Percentiles rank a stretch among this genome's conserved stretches.
These are phyloP conservation scores for Acanthamoeba healyi DNA, from an alignment of 208 protist genomes.

Conservation along the genomic window DNA sequence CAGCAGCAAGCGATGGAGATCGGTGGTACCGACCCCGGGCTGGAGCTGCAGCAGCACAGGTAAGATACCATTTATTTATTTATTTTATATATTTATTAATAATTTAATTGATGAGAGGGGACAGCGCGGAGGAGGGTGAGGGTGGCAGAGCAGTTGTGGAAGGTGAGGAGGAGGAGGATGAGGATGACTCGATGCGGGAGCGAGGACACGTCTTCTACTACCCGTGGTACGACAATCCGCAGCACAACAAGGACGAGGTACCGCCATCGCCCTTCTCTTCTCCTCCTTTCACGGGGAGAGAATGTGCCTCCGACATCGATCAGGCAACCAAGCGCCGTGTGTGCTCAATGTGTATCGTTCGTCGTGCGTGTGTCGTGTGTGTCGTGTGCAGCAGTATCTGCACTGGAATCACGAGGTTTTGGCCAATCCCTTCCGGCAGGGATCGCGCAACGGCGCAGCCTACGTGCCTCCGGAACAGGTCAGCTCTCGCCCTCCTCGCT, in stretches of 20 bases:
- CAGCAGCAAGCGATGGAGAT: too few species aligned
- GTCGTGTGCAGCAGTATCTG: not conserved
- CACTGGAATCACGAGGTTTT: slow-evolving; percentile 46
- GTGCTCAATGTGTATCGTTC: too few species aligned
- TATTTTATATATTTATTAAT: not conserved
- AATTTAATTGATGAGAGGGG: too few species aligned
- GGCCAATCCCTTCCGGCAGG: slow-evolving; percentile 9
- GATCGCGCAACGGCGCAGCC: not conserved
- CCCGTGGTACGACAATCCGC: slow-evolving; percentile 85
- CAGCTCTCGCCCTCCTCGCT: not conserved
- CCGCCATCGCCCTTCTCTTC: slow-evolving; percentile 78
- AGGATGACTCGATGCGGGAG: not conserved
- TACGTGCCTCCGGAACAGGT: slow-evolving; percentile 4
- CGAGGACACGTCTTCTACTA: slow-evolving; percentile 86
- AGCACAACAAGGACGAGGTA: slow-evolving; percentile 49
- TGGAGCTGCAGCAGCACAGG: not conserved
- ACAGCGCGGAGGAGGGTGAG: not conserved
- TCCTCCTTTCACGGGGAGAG: not conserved
- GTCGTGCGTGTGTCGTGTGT: too few species aligned
- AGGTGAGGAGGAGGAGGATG: not conserved
- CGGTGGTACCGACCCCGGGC: too few species aligned
- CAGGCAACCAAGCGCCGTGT: too few species aligned
- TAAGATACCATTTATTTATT: not conserved
- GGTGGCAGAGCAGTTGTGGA: not conserved
- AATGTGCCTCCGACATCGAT: not conserved